Evolutionary conservation across 441 rosid species (phyloP).

Genomic region (Corymbia calophylla): DNA sequence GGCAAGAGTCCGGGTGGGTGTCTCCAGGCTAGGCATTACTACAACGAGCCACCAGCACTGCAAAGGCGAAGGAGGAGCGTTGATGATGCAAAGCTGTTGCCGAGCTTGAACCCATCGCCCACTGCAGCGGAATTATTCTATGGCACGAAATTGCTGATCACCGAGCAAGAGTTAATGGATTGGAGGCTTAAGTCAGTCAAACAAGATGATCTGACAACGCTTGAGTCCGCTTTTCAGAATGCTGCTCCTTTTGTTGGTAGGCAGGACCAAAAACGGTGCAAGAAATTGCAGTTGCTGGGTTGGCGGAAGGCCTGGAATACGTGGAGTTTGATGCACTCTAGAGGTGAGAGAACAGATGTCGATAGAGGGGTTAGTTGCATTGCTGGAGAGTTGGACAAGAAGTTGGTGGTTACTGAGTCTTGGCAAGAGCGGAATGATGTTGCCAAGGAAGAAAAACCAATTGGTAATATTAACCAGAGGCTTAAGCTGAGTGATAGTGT

Average conservation of each 20-base stretch:
- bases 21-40: background rate
- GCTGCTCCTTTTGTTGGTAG: background rate
- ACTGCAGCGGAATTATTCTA: background rate
- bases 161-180: background rate
- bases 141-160: background rate
- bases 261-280: background rate
- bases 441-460: background rate
- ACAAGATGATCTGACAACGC: background rate
- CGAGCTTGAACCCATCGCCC: background rate
- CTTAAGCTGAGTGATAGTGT: background rate
- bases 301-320: background rate
- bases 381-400: background rate
- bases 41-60: background rate
- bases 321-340: background rate
- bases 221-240: background rate
- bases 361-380: background rate
- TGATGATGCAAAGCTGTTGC: background rate
- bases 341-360: background rate
- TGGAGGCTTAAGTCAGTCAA: background rate
- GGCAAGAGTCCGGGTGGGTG: background rate
- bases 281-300: background rate
- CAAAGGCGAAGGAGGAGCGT: background rate
- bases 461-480: background rate
- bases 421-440: background rate
- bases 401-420: conserved; percentile 26